Evolutionary conservation across 2,329 filamentous ascomycete genomes (phyloP).

Genomic region (Colletotrichum sp.): DNA sequence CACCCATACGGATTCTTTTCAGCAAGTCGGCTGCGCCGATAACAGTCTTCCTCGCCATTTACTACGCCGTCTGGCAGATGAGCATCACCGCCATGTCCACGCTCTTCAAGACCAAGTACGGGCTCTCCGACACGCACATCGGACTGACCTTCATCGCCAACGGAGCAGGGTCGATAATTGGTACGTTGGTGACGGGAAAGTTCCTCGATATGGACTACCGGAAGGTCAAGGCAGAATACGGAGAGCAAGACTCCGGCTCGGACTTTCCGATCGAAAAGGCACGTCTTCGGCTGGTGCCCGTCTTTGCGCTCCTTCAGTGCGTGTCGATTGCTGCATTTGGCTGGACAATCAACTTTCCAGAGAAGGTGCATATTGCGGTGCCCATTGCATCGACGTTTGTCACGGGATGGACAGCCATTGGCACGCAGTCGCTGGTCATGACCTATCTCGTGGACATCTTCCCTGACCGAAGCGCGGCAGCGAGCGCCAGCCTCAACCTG

Average conservation of each 20-base stretch:
- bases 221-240: constrained; percentile 35
- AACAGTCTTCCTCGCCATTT: constrained; percentile 51
- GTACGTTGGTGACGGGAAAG: constrained; percentile 55
- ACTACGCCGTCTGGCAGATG: constrained; percentile 62
- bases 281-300: constrained; percentile 51
- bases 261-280: constrained; percentile 55
- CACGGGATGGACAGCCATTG: constrained; percentile 55
- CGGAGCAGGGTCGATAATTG: constrained; percentile 58
- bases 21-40: constrained; percentile 47
- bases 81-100: constrained; percentile 57
- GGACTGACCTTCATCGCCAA: constrained; percentile 60
- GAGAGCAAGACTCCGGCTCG: not conserved
- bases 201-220: constrained; percentile 57
- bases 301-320: constrained; percentile 49
- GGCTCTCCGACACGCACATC: constrained; percentile 46
- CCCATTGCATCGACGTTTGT: constrained; percentile 56
- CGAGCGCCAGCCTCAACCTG: constrained; percentile 58
- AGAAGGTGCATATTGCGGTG: constrained; percentile 48
- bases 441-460: constrained; percentile 61
- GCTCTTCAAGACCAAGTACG: constrained; percentile 49
- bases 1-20: constrained; percentile 50
- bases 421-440: constrained; percentile 51
- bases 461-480: constrained; percentile 51
- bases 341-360: constrained; percentile 52
- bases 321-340: constrained; percentile 54